Evolutionary conservation across 768 basidiomycete genomes (phyloP), one percentile per base, ranked within the genome.

Genomic region (Exsudoporus frostii): DNA sequence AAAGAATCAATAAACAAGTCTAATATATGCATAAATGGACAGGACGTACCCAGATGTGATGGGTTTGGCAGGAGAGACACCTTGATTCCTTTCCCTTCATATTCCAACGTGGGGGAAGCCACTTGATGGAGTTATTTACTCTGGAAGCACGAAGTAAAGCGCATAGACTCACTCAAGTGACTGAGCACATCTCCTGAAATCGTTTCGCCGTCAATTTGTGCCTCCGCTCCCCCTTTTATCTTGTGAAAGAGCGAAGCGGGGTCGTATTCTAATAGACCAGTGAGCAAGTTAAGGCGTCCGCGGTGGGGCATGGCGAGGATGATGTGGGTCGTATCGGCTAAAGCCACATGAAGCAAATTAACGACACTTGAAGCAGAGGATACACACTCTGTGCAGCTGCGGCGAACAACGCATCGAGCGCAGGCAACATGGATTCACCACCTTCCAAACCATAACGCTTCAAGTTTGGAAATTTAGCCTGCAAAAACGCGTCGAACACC

Each of bases 361-460:
- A 32, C n/a, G 2, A 24, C 20, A 5, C 1, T 3, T 5, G 20
- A 30, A 37, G 3, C 3, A 29, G 22, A 22, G 5, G 7, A 41
- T 5, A 64, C 61, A 20, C 46, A 84, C 86, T 80, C 60, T 74
- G 70, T 3, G 89, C 79, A 8, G 91, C 85, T 2, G 79, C 74
- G 0, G 76, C 72, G 60, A 97, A 91, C 17, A 97, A 68, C 0
- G 82, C 75, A 54, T 94, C 90, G 3, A 96, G 73, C 1, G 92
- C 93, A 5, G 92, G 88, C 24, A 97, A 71, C 93, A 96, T 95
- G 3, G 90, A 92, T 73, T 96, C 94, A 2, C 88, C 94, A 3
- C 94, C 94, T 69, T 97, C 93, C 34, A 95, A 76, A 0, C 90
- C 92, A 68, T 92, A 92, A 63, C 89, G 80, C 70, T 90, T 90